Percentiles rank a stretch among this genome's conserved stretches.
These are phyloP conservation scores for Arthrobotrys conoides DNA, from an alignment of 2,329 filamentous ascomycete genomes.

Conservation along the genomic window DNA sequence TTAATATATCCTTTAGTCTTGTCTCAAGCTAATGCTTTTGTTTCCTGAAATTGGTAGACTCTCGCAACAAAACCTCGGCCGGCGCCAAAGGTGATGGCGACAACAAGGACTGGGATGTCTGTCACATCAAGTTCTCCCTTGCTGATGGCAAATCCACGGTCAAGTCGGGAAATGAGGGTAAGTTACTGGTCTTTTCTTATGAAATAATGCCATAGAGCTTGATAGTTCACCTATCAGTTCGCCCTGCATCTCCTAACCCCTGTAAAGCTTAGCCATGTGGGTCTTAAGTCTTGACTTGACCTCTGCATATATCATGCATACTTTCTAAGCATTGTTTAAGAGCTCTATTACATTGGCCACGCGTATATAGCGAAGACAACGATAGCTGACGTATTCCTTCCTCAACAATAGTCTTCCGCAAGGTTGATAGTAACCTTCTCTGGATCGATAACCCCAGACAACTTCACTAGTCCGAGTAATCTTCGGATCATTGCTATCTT, in stretches of 20 bases:
- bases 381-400: background rate
- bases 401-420: slow-evolving; percentile 47
- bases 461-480: slow-evolving; percentile 9
- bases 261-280: slow-evolving; percentile 18
- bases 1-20: background rate
- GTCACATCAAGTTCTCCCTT: slow-evolving; percentile 36
- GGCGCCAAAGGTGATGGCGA: background rate
- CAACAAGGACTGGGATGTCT: slow-evolving; percentile 35
- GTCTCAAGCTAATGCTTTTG: background rate
- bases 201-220: background rate
- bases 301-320: background rate
- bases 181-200: background rate
- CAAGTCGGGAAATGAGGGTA: slow-evolving; percentile 31
- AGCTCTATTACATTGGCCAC: background rate
- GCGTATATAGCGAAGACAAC: background rate
- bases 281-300: background rate
- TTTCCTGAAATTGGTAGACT: background rate
- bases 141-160: slow-evolving; percentile 36
- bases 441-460: slow-evolving; percentile 35
- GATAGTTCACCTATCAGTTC: slow-evolving; percentile 25
- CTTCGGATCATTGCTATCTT: background rate
- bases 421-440: slow-evolving; percentile 38
- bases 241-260: slow-evolving; percentile 13
- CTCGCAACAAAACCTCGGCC: slow-evolving; percentile 2
- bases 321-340: background rate